Percentiles rank a stretch among this genome's conserved stretches.
phyloP scores from a whole-genome alignment of 805 yeast genomes.

The Nakazawaea anatomiae region DNA sequence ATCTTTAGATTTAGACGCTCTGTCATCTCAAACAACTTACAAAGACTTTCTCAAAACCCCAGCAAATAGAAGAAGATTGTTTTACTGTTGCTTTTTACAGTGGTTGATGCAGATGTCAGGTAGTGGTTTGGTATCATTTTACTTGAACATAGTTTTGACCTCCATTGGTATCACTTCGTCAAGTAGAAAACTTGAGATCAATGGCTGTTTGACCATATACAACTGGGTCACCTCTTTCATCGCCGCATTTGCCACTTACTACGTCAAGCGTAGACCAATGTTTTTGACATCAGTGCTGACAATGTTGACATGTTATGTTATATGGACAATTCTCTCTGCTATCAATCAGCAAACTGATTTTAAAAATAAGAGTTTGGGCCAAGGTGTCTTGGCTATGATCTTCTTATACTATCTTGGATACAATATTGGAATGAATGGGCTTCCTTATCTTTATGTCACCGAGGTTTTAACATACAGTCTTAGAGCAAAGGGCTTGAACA shows the following conservation, averaged over 20 bases:
- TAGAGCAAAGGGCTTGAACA: slow-evolving; percentile 18
- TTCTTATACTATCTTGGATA: slow-evolving; percentile 39
- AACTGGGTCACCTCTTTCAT: slow-evolving; percentile 31
- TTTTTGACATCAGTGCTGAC: slow-evolving; percentile 28
- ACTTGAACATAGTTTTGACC: slow-evolving; percentile 41
- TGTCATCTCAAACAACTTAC: slow-evolving; percentile 25
- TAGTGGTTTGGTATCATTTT: slow-evolving; percentile 41
- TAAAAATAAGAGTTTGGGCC: slow-evolving; percentile 32
- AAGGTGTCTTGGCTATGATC: slow-evolving; percentile 46
- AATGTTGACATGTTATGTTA: slow-evolving; percentile 32
- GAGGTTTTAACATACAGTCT: slow-evolving; percentile 29
- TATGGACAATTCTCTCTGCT: slow-evolving; percentile 43
- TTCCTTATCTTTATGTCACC: slow-evolving; percentile 39
- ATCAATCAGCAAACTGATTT: slow-evolving; percentile 35
- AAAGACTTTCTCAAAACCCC: slow-evolving; percentile 28
- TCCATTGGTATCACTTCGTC: slow-evolving; percentile 48
- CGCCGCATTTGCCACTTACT: slow-evolving; percentile 22
- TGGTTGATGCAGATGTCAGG: slow-evolving; percentile 36
- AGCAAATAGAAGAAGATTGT: slow-evolving; percentile 32
- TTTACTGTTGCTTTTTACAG: slow-evolving; percentile 23
- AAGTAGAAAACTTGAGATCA: slow-evolving; percentile 38
- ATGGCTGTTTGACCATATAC: slow-evolving; percentile 44
- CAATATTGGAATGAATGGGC: slow-evolving; percentile 37
- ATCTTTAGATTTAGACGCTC: slow-evolving; percentile 31
- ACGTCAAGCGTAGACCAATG: slow-evolving; percentile 30